A percentile compares a stretch with the other conserved stretches of the same genome.
Conservation (phyloP, 345 rosid genomes). For the Turnera subulata region DNA sequence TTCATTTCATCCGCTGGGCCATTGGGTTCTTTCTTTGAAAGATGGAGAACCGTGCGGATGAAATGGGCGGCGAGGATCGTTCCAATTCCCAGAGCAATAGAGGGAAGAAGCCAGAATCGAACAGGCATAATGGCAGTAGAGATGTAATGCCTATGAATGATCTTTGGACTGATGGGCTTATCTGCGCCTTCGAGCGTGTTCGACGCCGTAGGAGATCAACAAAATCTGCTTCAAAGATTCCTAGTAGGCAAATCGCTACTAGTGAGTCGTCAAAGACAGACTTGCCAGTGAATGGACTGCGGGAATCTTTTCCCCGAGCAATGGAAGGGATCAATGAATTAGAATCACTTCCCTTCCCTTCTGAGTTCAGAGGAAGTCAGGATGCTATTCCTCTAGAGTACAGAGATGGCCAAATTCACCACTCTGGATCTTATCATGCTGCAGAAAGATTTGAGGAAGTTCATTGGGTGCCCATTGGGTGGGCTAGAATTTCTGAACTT, state of each 20-base stretch:
- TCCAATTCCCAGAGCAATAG: constrained; percentile 18
- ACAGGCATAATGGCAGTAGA: constrained; percentile 15
- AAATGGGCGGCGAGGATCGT: constrained; percentile 18
- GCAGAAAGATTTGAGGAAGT: constrained; percentile 50
- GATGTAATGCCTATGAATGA: constrained; percentile 48
- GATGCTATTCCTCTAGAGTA: constrained; percentile 34
- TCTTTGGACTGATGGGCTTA: constrained; percentile 86
- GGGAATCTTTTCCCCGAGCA: constrained; percentile 24
- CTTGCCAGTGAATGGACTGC: constrained; percentile 21
- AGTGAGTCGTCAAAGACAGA: constrained; percentile 20
- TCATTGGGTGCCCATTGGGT: constrained; percentile 87
- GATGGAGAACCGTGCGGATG: constrained; percentile 19
- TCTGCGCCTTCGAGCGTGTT: constrained; percentile 79
- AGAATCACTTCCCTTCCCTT: constrained; percentile 23
- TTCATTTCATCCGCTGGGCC: not conserved
- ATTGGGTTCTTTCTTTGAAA: not conserved
- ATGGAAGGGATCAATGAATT: constrained; percentile 19
- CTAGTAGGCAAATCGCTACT: constrained; percentile 10
- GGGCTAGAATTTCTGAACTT: constrained; percentile 80
- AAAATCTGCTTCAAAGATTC: constrained; percentile 26
- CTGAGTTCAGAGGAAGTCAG: constrained; percentile 21
- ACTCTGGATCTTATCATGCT: constrained; percentile 26
- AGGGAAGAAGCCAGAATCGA: constrained; percentile 31
- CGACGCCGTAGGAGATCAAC: constrained; percentile 38
- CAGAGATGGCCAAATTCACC: constrained; percentile 31